phyloP scores from a whole-genome alignment of 495 filamentous ascomycete species.

The Acidomyces sp. region DNA sequence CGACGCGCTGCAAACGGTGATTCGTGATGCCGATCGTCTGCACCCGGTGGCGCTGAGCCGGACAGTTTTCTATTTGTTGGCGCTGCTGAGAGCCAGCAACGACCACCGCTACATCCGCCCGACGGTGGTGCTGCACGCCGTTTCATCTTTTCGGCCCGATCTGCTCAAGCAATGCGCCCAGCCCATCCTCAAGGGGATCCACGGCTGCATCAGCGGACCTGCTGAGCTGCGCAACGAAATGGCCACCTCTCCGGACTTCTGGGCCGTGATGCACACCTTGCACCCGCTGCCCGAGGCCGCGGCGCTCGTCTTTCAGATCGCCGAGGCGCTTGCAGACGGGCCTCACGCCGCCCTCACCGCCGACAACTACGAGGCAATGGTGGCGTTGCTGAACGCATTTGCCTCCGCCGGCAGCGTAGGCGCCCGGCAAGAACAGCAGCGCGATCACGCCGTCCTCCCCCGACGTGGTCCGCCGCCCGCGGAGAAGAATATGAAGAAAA shows the following conservation, averaged over 20 bases:
- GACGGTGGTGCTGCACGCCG: slow-evolving; percentile 82
- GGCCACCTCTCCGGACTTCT: slow-evolving; percentile 93
- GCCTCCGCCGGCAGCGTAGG: slow-evolving; percentile 74
- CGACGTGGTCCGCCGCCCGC: slow-evolving; percentile 11
- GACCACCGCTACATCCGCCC: slow-evolving; percentile 82
- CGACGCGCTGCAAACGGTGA: slow-evolving; percentile 62
- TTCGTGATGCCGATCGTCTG: slow-evolving; percentile 62
- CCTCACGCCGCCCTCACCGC: slow-evolving; percentile 66
- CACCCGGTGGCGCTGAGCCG: slow-evolving; percentile 73
- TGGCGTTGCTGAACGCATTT: slow-evolving; percentile 78
- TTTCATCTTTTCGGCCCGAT: slow-evolving; percentile 73
- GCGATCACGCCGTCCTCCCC: slow-evolving; percentile 43
- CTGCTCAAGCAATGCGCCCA: slow-evolving; percentile 61
- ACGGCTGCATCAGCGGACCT: slow-evolving; percentile 61
- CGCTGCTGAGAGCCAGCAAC: slow-evolving; percentile 72
- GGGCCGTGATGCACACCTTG: slow-evolving; percentile 74
- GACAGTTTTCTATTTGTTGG: slow-evolving; percentile 74
- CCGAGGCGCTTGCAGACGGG: slow-evolving; percentile 53
- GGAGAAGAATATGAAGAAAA: slow-evolving; percentile 39
- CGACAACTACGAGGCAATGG: slow-evolving; percentile 84
- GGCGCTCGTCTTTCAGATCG: slow-evolving; percentile 66
- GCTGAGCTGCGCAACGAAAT: slow-evolving; percentile 76
- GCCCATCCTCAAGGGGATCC: slow-evolving; percentile 63
- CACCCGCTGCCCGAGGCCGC: slow-evolving; percentile 54
- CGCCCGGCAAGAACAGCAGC: slow-evolving; percentile 63